A percentile compares a stretch with the other conserved stretches of the same genome.
These are phyloP conservation scores for Flaveria linearis DNA, from an alignment of 129 eudicot genomes.

Conservation along the genomic window DNA sequence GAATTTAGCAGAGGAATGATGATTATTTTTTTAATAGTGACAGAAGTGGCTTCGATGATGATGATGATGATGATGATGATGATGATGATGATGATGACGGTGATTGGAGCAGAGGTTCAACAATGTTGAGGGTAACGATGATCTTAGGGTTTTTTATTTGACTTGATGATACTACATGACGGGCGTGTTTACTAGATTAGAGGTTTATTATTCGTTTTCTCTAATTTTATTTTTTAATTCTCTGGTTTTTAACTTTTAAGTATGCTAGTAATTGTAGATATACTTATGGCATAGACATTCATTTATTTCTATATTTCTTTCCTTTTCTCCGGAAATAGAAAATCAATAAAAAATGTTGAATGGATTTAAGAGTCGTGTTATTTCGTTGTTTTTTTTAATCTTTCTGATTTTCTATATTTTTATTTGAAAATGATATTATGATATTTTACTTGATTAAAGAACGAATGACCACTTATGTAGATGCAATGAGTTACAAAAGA, in stretches of 20 bases:
- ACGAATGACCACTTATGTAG: no score
- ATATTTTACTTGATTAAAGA: no score
- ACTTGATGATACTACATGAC: constrained; percentile 5
- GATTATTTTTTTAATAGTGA: constrained; percentile 6
- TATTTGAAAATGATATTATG: no score
- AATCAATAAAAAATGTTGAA: constrained; percentile 31
- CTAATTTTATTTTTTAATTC: neutral
- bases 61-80: neutral
- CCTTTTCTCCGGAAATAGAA: constrained; percentile 19
- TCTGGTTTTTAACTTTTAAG: neutral
- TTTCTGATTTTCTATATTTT: neutral
- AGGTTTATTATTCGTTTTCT: constrained; percentile 18
- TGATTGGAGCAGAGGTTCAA: constrained; percentile 11
- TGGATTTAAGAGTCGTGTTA: constrained; percentile 24
- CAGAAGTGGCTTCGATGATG: neutral
- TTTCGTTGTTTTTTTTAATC: neutral
- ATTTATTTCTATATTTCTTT: constrained; percentile 38
- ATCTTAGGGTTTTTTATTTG: constrained; percentile 13
- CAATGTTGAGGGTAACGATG: constrained; percentile 12
- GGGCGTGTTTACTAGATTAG: constrained; percentile 15
- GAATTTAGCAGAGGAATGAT: neutral
- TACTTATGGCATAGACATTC: constrained; percentile 37
- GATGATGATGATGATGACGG: constrained; percentile 7
- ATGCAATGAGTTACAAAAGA: no score
- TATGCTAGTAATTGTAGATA: constrained; percentile 38